A percentile compares a stretch with the other conserved stretches of the same genome.
Evolutionary conservation across 176 grass and related monocot genomes (phyloP).

Genomic region (Areca catechu): DNA sequence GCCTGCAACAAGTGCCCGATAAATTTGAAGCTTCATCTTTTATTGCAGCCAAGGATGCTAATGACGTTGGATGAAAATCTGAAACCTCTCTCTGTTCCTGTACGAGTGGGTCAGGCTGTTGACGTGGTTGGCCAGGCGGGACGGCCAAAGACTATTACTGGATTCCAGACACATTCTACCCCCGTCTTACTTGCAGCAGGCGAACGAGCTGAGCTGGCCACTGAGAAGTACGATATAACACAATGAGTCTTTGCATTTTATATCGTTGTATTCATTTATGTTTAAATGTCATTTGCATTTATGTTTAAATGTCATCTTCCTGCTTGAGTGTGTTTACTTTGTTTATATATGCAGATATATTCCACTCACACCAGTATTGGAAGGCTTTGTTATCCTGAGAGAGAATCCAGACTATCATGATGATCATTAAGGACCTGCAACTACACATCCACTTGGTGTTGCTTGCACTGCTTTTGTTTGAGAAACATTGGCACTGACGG

Average conservation of each 20-base stretch:
- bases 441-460: too few relatives aligned
- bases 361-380: slow-evolving; percentile 50
- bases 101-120: slow-evolving; percentile 93
- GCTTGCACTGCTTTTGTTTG: too few relatives aligned
- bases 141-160: slow-evolving; percentile 92
- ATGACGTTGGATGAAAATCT: slow-evolving; percentile 91
- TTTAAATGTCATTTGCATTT: too few relatives aligned
- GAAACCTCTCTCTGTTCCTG: slow-evolving; percentile 81
- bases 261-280: too few relatives aligned
- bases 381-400: slow-evolving; percentile 96
- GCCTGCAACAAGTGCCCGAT: too few relatives aligned
- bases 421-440: slow-evolving; percentile 12
- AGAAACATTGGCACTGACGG: too few relatives aligned
- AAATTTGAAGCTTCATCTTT: background rate
- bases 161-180: slow-evolving; percentile 94
- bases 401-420: slow-evolving; percentile 87
- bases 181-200: slow-evolving; percentile 91
- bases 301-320: too few relatives aligned
- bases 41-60: slow-evolving; percentile 85
- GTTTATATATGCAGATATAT: slow-evolving; percentile 52
- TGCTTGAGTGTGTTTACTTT: background rate
- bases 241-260: background rate
- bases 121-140: slow-evolving; percentile 97
- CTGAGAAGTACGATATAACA: slow-evolving; percentile 63
- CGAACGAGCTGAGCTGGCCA: slow-evolving; percentile 84